Base-by-base conservation (phyloP, 345 rosid genomes). In the Eutrema yunnanense region DNA sequence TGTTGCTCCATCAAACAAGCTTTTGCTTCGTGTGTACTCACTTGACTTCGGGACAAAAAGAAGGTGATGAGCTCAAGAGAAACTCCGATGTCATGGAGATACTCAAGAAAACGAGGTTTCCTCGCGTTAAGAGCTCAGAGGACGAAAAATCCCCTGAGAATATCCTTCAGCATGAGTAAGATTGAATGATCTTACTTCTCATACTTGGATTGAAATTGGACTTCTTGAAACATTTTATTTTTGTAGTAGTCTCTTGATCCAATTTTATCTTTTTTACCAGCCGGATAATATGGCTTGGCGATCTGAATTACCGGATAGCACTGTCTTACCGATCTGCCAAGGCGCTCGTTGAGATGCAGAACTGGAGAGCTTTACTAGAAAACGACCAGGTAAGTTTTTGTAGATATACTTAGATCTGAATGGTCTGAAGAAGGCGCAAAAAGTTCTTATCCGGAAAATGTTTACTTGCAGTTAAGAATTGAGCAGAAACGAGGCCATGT, bases 281-380 rank as follows among this genome's bases (percentile, higher is more conserved):
- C 73, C 99, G 97, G 67, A 65, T 95, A 43, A 88, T 95, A 80
- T 95, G 99, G 99, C 96, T 95, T 11, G 99, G 99, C 41, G 99
- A 95, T 80, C 72, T 95, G 63, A 95, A 95, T 73, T 95, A 95
- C 71, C 99, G 99, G 6, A 90, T 95, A 79, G 96, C 97, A 8
- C 80, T 95, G 51, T 85, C 98, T n/a, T 90, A 92, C 75, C 99
- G 99, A 62, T 84, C 97, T 61, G 99, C 99, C 7, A 95, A 95
- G 85, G 99, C 99, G 54, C 92, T 95, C 1, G 97, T 95, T 64
- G 96, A 95, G 86, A 95, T 95, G 99, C 99, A 90, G 77, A 92
- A 92, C 67, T 95, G 99, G 99, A 87, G 98, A 78, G 97, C 97
- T 57, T 75, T 95, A 71, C 81, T 95, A 67, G 88, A 92, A 74